These are phyloP conservation scores for Solioccasus polychromus DNA, from an alignment of 768 basidiomycete species.

Conservation along the genomic window DNA sequence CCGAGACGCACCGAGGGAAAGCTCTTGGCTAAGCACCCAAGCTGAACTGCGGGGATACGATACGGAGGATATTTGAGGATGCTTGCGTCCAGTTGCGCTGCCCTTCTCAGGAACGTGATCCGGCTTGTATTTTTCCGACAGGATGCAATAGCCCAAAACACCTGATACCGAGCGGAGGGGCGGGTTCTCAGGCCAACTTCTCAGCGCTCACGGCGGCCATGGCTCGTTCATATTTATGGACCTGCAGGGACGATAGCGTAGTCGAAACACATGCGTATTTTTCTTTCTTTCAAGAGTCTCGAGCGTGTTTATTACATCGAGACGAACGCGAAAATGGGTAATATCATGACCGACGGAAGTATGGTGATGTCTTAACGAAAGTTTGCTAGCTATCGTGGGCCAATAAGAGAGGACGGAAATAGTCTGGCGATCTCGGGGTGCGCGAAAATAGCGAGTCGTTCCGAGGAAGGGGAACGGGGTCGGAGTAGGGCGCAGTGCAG, in stretches of 20 bases:
- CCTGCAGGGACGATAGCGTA: neutral
- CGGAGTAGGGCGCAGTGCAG: slow-evolving; percentile 4
- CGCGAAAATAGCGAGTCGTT: slow-evolving; percentile 10
- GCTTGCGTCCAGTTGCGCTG: neutral
- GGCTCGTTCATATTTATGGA: neutral
- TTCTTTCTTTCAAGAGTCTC: no score
- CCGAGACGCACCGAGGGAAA: neutral
- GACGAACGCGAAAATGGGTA: no score
- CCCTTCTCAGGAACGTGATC: slow-evolving; percentile 3
- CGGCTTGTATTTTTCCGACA: slow-evolving; percentile 16
- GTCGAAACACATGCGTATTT: neutral
- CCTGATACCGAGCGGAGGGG: neutral
- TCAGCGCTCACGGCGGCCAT: slow-evolving; percentile 11
- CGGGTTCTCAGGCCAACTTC: slow-evolving; percentile 8
- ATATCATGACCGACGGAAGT: neutral
- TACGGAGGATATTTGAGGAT: neutral
- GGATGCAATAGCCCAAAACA: slow-evolving; percentile 1
- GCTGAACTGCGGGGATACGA: neutral
- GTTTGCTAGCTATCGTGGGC: slow-evolving; percentile 4
- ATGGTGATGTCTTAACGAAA: neutral
- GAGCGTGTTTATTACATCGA: no score
- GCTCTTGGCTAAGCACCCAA: neutral
- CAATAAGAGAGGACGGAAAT: slow-evolving; percentile 9
- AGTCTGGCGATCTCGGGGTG: slow-evolving; percentile 16
- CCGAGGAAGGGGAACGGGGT: slow-evolving; percentile 8